Base-by-base conservation (phyloP, 2,329 filamentous ascomycete genomes). In the Phialemoniopsis sp. region DNA sequence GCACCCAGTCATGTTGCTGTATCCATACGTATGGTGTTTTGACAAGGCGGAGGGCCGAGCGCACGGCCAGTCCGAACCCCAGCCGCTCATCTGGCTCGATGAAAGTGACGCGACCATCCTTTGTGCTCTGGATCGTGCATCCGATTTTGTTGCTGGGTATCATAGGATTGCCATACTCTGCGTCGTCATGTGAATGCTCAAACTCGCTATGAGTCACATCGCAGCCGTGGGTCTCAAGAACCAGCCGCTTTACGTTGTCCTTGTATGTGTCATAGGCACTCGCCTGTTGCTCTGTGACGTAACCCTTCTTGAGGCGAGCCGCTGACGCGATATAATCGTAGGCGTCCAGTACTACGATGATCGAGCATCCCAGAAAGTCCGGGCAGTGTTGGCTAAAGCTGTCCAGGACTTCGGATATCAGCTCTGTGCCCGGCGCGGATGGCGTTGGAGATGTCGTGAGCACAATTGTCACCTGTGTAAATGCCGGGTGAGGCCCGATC, bases 361-460 rank as follows among this genome's bases (percentile, higher is more conserved):
- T 59, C 3, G 57, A 57, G 40, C 72, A 77, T 0, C 43, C 34
- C 3, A 67, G 42, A 13, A 78, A 48, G 1, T 39, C 43, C 1
- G 56, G 53, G 38, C 73, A 76, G 46, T 73, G 56, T 0, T 34
- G 34, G 13, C 56, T 55, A 45, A 76, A 75, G 0, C 72, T 74
- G 3, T 54, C 46, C 3, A 77, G 37, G 3, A 77, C 65, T 1
- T 66, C 51, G 0, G 62, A 63, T n/a, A 78, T 46, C 1, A 78
- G 64, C 13, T 76, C 73, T 0, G 72, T 72, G 0, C 70, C 69
- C 0, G 74, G 74, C 0, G 70, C 66, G 1, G 73, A 78, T 0
- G 74, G 74, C 0, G 73, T 78, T 1, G 73, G 66, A 3, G 74
- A 78, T 0, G 73, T 78, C 2, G 74, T 77, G 46, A 78, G 64